These are phyloP conservation scores for Heritiera fomes DNA, from an alignment of 345 rosid species.

Conservation along the genomic window DNA sequence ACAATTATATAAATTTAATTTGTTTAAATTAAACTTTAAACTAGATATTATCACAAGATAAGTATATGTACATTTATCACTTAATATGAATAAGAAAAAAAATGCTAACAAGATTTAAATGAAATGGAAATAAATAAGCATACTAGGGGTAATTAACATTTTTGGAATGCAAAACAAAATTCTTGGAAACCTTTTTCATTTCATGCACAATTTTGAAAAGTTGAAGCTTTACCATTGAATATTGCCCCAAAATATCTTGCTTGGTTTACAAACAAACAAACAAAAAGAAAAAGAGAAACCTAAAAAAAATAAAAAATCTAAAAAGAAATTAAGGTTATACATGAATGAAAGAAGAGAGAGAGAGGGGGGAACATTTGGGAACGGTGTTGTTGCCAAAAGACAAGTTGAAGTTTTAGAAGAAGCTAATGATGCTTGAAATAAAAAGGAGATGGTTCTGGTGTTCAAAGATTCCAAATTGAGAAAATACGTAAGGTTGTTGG, in stretches of 20 bases:
- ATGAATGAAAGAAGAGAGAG: neutral
- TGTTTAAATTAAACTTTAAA: too few species aligned
- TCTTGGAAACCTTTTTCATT: slow-evolving; percentile 75
- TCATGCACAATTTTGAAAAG: slow-evolving; percentile 89
- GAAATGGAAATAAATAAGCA: too few species aligned
- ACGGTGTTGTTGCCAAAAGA: slow-evolving; percentile 71
- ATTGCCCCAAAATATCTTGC: slow-evolving; percentile 91
- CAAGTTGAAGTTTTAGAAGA: slow-evolving; percentile 81
- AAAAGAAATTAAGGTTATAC: too few species aligned
- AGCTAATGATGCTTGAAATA: slow-evolving; percentile 71
- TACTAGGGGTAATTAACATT: too few species aligned
- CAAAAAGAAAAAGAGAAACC: neutral
- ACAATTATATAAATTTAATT: too few species aligned
- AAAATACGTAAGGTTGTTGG: too few species aligned
- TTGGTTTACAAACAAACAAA: slow-evolving; percentile 35
- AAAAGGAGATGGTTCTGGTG: slow-evolving; percentile 74
- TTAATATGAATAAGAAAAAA: too few species aligned
- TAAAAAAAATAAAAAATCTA: neutral
- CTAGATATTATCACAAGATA: too few species aligned
- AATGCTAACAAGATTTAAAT: too few species aligned
- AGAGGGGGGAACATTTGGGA: slow-evolving; percentile 72
- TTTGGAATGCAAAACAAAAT: slow-evolving; percentile 78
- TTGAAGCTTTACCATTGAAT: slow-evolving; percentile 94
- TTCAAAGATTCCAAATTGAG: slow-evolving; percentile 76
- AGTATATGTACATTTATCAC: too few species aligned